Base-by-base conservation (phyloP, 768 basidiomycete species). In the Macrolepiota dolichaula region DNA sequence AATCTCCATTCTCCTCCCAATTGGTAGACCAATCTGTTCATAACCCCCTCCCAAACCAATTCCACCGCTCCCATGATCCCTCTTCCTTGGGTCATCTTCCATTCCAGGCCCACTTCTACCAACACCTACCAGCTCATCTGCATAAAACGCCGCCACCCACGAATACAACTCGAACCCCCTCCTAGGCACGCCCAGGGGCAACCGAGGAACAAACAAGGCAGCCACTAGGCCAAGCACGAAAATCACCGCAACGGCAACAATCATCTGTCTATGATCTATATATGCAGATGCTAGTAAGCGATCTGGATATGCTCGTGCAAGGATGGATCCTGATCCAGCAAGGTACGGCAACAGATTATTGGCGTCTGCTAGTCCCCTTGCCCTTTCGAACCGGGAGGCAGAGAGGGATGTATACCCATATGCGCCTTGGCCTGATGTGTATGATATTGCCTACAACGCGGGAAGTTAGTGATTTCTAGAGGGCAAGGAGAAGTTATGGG, bases 281-380 rank as follows among this genome's bases (percentile, higher is more conserved):
- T 37, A 62, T 2, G 73, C 70, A 27, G 37, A 66, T 6, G 76
- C 65, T 13, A 74, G 52, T 1, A 72, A 62, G 12, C 50, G 47
- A 62, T 80, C 76, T 2, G 64, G 55, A 52, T 74, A 80, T 11
- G 64, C 64, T n/a, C 74, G 71, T 7, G 76, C 77, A 12, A 78
- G 66, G 13, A 69, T 64, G 17, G 70, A 65, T 2, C 72, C 75
- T 5, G 74, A 71, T 6, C 79, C 79, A 4, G 66, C 69, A 19
- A 81, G 73, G 64, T 78, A 79, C 1, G 78, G 76, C 0, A 80
- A 71, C 19, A 79, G 66, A 57, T 77, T 76, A 47, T 68, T 69
- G 0, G 78, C 76, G 53, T 78, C 78, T 2, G 76, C 70, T 15
- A 72, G 47, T 3, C 70, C 77, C 0, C 76, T 73, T 22, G 73